Base-by-base conservation (phyloP, 306 rosid species). In the Hippophae rhamnoides region DNA sequence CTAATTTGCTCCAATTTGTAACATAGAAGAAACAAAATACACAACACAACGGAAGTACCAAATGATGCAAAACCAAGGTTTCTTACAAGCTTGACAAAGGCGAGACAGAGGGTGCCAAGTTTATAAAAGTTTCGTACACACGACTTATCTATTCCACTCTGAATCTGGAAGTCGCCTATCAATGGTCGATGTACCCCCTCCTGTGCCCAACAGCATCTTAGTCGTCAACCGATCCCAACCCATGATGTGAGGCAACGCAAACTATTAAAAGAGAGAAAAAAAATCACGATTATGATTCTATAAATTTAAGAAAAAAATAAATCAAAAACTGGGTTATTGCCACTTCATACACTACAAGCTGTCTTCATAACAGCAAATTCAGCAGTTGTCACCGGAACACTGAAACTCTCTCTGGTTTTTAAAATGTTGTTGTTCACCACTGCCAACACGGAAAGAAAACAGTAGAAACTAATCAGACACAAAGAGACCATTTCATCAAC, bases 341-440 rank as follows among this genome's bases (percentile, higher is more conserved):
- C 59, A 73, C 64, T 62, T 58, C 96, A 64, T 87, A 90, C 96
- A 51, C 81, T 90, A 82, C 96, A 90, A 72, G 95, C 96, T 57
- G 95, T 81, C 86, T 79, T 90, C 84, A 90, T 78, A 69, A 87
- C 98, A 46, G 86, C 64, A 69, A 83, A 83, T 73, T 90, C 98
- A 31, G 95, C 95, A 56, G 83, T 67, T 9, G 98, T 81, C 70
- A 90, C 72, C 45, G 95, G 96, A 73, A 90, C 86, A 43, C 66
- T 60, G 41, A 90, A 68, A 65, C 43, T 47, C 43, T 90, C 96
- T 62, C 68, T 87, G 60, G 86, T 69, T 47, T 81, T 83, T 43
- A 68, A 74, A 58, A 78, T 26, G 68, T 78, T 83, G 79, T 90
- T 79, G 25, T 72, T 80, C 68, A 90, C 95, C 74, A 43, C 98